Conservation (phyloP, 116 monocot genomes). For the Papilionanthe hybrid region DNA sequence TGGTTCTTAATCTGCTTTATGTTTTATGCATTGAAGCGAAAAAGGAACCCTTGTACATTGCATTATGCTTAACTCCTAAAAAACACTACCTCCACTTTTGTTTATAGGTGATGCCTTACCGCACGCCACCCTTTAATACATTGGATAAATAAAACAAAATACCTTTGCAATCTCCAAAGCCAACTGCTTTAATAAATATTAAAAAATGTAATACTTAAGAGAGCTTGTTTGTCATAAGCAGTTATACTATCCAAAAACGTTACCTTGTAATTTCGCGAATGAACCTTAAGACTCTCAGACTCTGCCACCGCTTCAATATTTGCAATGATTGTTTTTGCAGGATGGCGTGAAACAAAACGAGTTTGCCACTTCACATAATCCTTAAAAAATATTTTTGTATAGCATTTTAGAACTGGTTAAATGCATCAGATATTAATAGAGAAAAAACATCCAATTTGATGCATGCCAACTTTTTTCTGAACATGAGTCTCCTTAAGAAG, state of each 20-base stretch:
- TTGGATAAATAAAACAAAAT: neutral
- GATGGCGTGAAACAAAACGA: conserved; percentile 79
- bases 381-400: conserved; percentile 19
- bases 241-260: neutral
- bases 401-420: neutral
- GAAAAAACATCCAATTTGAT: neutral
- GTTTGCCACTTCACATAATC: conserved; percentile 85
- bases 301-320: conserved; percentile 65
- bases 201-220: neutral
- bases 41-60: no score
- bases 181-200: neutral
- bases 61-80: no score
- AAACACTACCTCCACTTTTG: no score
- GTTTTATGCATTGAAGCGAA: no score
- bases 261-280: conserved; percentile 87
- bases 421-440: neutral
- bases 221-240: neutral
- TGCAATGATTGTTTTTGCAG: conserved; percentile 64
- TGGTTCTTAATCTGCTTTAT: no score
- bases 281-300: conserved; percentile 73
- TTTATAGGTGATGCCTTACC: neutral
- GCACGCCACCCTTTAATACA: neutral
- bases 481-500: neutral
- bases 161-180: neutral
- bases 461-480: neutral